Evolutionary conservation across 176 grass and related monocot genomes (phyloP).

Genomic region (Tillandsia fasciculata): DNA sequence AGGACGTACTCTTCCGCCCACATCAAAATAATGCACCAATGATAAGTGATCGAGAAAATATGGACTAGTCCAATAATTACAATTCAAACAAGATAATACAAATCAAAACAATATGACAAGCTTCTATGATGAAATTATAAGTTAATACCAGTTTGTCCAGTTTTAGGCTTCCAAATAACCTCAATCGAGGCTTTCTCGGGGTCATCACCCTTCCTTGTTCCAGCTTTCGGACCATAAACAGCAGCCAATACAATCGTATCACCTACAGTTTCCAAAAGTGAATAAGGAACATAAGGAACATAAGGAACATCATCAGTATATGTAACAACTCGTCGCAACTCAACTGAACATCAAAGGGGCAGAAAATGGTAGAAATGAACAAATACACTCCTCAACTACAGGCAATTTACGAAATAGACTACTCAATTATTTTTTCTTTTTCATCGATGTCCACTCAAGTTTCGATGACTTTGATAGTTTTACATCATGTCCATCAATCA

Average conservation of each 20-base stretch:
- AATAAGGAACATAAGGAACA: background rate
- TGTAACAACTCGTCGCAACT: too few relatives aligned
- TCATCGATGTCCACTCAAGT: too few relatives aligned
- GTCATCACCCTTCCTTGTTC: constrained; percentile 76
- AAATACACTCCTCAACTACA: too few relatives aligned
- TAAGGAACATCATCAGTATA: background rate
- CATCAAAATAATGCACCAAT: background rate
- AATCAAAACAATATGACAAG: background rate
- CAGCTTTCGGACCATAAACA: constrained; percentile 79
- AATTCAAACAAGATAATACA: too few relatives aligned
- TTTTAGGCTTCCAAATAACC: constrained; percentile 92
- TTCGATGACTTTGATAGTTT: too few relatives aligned
- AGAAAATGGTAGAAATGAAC: constrained; percentile 4
- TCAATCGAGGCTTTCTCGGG: constrained; percentile 85
- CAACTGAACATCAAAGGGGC: background rate
- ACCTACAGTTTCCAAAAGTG: constrained; percentile 8
- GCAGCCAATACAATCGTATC: constrained; percentile 72
- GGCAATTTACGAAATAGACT: too few relatives aligned
- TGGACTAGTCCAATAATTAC: too few relatives aligned
- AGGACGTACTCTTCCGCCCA: background rate
- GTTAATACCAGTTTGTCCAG: constrained; percentile 57
- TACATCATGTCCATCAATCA: too few relatives aligned
- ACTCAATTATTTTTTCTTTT: too few relatives aligned
- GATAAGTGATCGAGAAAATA: too few relatives aligned
- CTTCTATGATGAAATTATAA: background rate